Evolutionary conservation across 306 rosid species (phyloP).

Genomic region (Vachellia pachyceras): DNA sequence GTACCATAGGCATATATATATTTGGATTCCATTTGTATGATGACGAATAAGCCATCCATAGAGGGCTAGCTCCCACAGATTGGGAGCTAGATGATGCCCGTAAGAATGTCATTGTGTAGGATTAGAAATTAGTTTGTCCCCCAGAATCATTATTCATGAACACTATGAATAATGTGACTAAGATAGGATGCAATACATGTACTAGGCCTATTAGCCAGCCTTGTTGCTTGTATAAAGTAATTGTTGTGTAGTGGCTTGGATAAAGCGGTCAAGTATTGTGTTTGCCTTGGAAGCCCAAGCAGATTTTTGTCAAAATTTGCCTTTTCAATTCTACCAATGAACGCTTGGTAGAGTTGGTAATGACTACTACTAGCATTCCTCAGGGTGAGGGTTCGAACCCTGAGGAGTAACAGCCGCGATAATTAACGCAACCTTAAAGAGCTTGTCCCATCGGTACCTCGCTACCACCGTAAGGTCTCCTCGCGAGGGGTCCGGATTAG

Average conservation of each 20-base stretch:
- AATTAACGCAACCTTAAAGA: too few relatives aligned
- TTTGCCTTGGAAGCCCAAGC: background rate
- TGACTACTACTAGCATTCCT: too few relatives aligned
- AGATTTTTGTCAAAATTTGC: background rate
- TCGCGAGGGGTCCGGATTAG: too few relatives aligned
- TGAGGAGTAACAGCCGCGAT: too few relatives aligned
- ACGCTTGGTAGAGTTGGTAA: too few relatives aligned
- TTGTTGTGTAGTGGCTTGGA: background rate
- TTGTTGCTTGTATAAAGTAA: background rate
- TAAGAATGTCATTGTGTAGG: background rate
- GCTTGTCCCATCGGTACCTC: too few relatives aligned
- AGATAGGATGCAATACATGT: too few relatives aligned
- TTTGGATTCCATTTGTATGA: background rate
- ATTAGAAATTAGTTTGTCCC: background rate
- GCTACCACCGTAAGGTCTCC: too few relatives aligned
- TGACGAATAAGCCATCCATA: background rate
- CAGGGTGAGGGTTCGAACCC: too few relatives aligned
- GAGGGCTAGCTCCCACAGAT: background rate
- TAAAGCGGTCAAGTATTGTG: background rate
- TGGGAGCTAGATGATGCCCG: slow-evolving; percentile 3
- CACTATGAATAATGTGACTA: background rate
- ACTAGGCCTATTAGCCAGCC: background rate
- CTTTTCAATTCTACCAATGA: too few relatives aligned
- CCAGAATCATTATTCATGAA: background rate
- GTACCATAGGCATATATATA: background rate